Conservation (phyloP, 2,329 filamentous ascomycete species). For the Blumeria hordei region DNA sequence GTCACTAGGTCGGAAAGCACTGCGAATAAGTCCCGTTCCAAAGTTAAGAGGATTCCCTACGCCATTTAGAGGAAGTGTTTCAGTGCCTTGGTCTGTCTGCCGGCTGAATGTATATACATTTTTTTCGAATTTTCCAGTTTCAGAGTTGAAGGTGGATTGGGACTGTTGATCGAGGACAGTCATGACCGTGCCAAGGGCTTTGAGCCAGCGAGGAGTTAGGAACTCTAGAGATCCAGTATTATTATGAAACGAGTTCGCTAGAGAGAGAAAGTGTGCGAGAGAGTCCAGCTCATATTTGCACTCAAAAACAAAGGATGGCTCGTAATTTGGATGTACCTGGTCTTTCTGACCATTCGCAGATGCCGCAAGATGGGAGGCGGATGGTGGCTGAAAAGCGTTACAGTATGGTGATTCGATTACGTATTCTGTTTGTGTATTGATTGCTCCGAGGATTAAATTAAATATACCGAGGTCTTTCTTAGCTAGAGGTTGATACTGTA, state of each 20-base stretch:
- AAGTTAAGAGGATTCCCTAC: conserved; percentile 76
- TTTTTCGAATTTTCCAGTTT: conserved; percentile 34
- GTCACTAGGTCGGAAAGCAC: conserved; percentile 83
- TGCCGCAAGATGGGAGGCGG: conserved; percentile 48
- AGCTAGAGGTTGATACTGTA: conserved; percentile 68
- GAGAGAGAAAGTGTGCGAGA: conserved; percentile 66
- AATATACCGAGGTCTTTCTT: conserved; percentile 58
- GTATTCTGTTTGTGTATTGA: conserved; percentile 89
- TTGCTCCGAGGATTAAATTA: conserved; percentile 67
- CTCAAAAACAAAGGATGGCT: conserved; percentile 70
- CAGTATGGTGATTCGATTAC: conserved; percentile 91
- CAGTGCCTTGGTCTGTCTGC: conserved; percentile 57
- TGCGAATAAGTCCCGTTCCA: conserved; percentile 67
- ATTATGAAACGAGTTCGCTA: conserved; percentile 69
- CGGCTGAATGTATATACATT: conserved; percentile 82
- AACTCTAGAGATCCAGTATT: conserved; percentile 59
- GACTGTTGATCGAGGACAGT: conserved; percentile 57
- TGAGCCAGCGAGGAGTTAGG: conserved; percentile 52
- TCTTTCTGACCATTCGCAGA: conserved; percentile 66
- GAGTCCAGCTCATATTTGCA: conserved; percentile 99
- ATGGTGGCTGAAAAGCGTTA: conserved; percentile 92
- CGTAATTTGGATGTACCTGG: conserved; percentile 63
- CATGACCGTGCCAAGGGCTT: conserved; percentile 52
- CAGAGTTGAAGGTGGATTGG: conserved; percentile 50
- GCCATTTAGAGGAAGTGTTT: conserved; percentile 63